phyloP scores from a whole-genome alignment of 176 grass and related monocot species.

The Sorghum bicolor region Sorghum_bicolor_NCBIv3 NC_012875.2:57819001-57819500 shows the following conservation, averaged over 20 bases:
- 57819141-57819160: slow-evolving; percentile 98
- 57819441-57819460: slow-evolving; percentile 95
- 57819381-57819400: neutral
- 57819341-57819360: neutral
- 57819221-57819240: slow-evolving; percentile 90
- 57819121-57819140: slow-evolving; percentile 96
- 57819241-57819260: slow-evolving; percentile 92
- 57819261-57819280: slow-evolving; percentile 98
- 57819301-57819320: slow-evolving; percentile 77
- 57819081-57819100: slow-evolving; percentile 95
- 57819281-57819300: slow-evolving; percentile 97
- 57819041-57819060: slow-evolving; percentile 97
- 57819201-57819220: slow-evolving; percentile 75
- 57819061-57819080: slow-evolving; percentile 92
- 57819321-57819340: neutral
- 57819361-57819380: neutral
- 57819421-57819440: slow-evolving; percentile 93
- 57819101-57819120: slow-evolving; percentile 92
- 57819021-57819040: slow-evolving; percentile 92
- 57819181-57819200: slow-evolving; percentile 85
- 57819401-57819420: slow-evolving; percentile 23
- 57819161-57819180: slow-evolving; percentile 95
- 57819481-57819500: slow-evolving; percentile 93
- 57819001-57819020: slow-evolving; percentile 99
- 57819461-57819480: slow-evolving; percentile 92